These are phyloP conservation scores for Blastobotrys chiropterorum DNA, from an alignment of 805 yeast genomes.

Conservation along the genomic window DNA sequence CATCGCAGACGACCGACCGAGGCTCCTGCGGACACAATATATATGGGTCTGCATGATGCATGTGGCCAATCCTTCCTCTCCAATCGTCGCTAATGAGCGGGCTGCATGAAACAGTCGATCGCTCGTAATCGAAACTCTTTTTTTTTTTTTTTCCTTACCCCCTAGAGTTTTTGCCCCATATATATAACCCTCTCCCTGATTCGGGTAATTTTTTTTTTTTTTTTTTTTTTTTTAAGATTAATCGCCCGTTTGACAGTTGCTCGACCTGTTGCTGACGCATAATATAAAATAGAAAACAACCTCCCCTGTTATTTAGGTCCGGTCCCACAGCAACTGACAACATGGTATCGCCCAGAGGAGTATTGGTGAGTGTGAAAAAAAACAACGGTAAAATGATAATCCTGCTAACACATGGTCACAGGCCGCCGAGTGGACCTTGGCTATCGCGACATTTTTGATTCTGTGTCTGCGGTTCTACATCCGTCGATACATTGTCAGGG, in stretches of 20 bases:
- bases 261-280: too few relatives aligned
- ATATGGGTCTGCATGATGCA: neutral
- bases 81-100: neutral
- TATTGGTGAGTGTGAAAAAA: neutral
- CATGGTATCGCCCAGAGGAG: neutral
- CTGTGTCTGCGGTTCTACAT: conserved; percentile 19
- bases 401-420: neutral
- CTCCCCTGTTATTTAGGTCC: too few relatives aligned
- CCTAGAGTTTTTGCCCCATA: neutral
- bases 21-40: neutral
- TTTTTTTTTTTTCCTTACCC: neutral
- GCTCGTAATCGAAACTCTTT: neutral
- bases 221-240: too few relatives aligned
- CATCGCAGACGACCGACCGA: neutral
- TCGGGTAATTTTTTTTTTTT: neutral
- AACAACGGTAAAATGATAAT: too few relatives aligned
- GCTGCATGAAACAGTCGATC: neutral
- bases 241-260: too few relatives aligned
- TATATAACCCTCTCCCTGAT: neutral
- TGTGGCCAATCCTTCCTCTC: neutral
- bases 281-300: too few relatives aligned
- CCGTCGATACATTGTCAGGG: conserved; percentile 16
- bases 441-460: conserved; percentile 15
- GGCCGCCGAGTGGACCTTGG: conserved; percentile 22
- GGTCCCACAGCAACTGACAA: neutral